Conservation (phyloP, 805 yeast species). For the Yarrowia sp. region DNA sequence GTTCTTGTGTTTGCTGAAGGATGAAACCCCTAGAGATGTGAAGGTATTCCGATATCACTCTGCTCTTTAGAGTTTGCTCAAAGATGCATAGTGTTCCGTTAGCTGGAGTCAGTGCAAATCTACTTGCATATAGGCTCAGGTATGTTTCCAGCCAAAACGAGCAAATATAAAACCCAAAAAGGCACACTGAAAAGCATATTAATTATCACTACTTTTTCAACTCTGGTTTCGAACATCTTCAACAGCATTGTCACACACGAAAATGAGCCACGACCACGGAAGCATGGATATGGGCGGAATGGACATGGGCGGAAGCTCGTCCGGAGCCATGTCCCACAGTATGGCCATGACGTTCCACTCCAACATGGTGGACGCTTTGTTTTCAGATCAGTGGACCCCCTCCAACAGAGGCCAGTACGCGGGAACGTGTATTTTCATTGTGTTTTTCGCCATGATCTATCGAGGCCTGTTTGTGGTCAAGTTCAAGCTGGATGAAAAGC, state of each 20-base stretch:
- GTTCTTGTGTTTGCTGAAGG: not conserved
- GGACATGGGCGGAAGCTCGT: constrained; percentile 15
- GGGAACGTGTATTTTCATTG: constrained; percentile 35
- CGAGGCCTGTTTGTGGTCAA: constrained; percentile 29
- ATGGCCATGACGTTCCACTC: constrained; percentile 34
- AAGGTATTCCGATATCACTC: not conserved
- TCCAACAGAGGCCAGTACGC: constrained; percentile 33
- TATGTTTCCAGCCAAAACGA: not conserved
- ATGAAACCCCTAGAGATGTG: not conserved
- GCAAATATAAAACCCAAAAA: constrained; percentile 10
- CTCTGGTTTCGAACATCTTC: not conserved
- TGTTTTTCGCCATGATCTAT: constrained; percentile 33
- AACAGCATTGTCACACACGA: not conserved
- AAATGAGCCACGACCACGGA: constrained; percentile 22
- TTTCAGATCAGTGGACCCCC: constrained; percentile 34
- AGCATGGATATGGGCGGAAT: constrained; percentile 20
- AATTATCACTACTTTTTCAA: too few relatives aligned
- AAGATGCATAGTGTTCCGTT: not conserved
- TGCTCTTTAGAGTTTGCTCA: constrained; percentile 1
- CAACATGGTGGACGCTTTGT: constrained; percentile 29
- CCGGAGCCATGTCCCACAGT: constrained; percentile 20
- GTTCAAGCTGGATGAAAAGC: constrained; percentile 26
- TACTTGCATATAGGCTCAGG: not conserved
- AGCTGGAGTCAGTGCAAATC: not conserved
- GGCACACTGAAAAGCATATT: too few relatives aligned